phyloP scores from a whole-genome alignment of 768 basidiomycete genomes.

The Tricholoma hemisulphureum region DNA sequence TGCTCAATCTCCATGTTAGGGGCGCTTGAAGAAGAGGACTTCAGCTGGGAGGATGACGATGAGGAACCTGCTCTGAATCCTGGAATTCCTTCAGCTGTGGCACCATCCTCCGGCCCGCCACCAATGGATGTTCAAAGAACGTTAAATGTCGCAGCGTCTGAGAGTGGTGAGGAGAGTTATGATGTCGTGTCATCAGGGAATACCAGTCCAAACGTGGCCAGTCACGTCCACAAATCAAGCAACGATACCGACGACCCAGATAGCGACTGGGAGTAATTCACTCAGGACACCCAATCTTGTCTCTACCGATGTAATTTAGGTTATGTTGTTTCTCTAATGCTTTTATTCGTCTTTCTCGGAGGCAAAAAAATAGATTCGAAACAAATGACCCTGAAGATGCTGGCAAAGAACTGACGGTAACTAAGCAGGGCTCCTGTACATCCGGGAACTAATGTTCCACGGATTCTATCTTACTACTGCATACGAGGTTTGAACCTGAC shows the following conservation, averaged over 20 bases:
- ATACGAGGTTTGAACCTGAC: too few species aligned
- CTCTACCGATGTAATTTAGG: background rate
- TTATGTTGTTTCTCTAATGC: background rate
- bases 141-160: conserved; percentile 33
- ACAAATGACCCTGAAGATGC: too few species aligned
- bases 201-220: background rate
- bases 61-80: conserved; percentile 47
- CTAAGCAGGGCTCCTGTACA: too few species aligned
- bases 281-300: background rate
- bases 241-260: conserved; percentile 43
- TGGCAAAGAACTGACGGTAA: too few species aligned
- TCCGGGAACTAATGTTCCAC: too few species aligned
- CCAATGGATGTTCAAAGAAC: conserved; percentile 7
- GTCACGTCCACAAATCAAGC: conserved; percentile 28
- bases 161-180: conserved; percentile 65
- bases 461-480: too few species aligned
- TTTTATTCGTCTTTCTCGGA: background rate
- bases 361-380: too few species aligned
- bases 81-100: conserved; percentile 13
- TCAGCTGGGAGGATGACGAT: conserved; percentile 95
- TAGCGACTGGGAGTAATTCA: conserved; percentile 64
- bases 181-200: conserved; percentile 63
- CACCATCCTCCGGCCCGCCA: conserved; percentile 8
- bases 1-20: conserved; percentile 30
- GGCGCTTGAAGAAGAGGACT: conserved; percentile 78